Evolutionary conservation across 2,329 filamentous ascomycete species (phyloP), one percentile per base, ranked within the genome.

Genomic region (Arthrobotrys entomopaga): DNA sequence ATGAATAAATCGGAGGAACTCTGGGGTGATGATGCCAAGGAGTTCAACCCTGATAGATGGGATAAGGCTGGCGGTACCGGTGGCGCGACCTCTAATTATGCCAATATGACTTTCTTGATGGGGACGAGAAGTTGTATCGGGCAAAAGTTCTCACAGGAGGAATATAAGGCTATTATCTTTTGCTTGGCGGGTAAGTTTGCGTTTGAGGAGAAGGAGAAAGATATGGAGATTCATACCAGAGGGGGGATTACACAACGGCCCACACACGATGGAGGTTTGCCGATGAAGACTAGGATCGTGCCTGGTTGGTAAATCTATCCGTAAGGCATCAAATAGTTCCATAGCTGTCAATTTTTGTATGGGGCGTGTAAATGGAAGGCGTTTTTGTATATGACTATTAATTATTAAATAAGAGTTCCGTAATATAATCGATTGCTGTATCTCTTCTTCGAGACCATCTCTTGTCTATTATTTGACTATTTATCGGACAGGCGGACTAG

Each of bases 61-160:
- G 84, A 84, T 5, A 81, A 82, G 42, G 82, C 83, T 3, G 73
- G 64, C n/a, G 66, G 71, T 75, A 76, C 65, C 26, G 92, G 92
- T 5, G 91, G 91, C 7, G 90, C 91, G 0, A 84, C 85, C 15
- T 91, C 86, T 77, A 95, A 94, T 81, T 96, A 90, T 80, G 87
- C 89, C 0, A 89, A 90, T 78, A 80, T 94, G 82, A 94, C 91
- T 0, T 97, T 97, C 82, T 81, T 97, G 70, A 92, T 96, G 80
- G 93, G 93, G 0, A 92, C 93, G 1, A 84, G 93, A 61, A 91
- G 89, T 79, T 97, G 93, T 80, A 97, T 97, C 77, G 93, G 93
- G 0, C 86, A 89, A 81, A 84, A 85, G 1, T 97, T 97, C 82
- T 91, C 93, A 0, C 90, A 88, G 80, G 88, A 90, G 0, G 94